Base-by-base conservation (phyloP, 2,329 filamentous ascomycete genomes). In the Neopestalotiopsis rosae region DNA sequence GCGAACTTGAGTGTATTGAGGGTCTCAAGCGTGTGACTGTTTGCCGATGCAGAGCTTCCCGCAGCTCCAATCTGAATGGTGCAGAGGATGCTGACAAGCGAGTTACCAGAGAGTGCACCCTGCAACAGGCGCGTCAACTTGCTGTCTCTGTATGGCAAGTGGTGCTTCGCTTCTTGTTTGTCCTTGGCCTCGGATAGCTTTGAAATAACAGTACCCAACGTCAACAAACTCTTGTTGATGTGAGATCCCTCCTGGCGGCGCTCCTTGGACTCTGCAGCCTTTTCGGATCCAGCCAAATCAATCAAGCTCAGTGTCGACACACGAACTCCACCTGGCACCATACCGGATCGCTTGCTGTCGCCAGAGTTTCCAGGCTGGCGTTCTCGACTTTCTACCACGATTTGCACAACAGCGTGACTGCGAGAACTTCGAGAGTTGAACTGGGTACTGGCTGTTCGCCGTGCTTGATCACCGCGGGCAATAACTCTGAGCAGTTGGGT, bases 401-500 rank as follows among this genome's bases (percentile, higher is more conserved):
- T 99, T 80, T 99, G 96, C 49, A 99, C 96, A 24, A 99, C 96
- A 0, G 96, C 96, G 77, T 99, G 96, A 88, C 94, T 98, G 82
- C 96, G 94, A 63, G 96, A 99, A 84, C 95, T 98, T 74, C 95
- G 91, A 24, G 95, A 89, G 78, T 99, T 99, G 87, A 97, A 99
- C 76, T 99, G 96, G 0, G 96, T 99, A 79, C 95, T 97, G 69
- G 94, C 94, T 1, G 94, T 97, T 75, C 95, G 88, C 76, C 96
- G 89, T 30, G 95, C 94, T 78, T 97, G 91, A 78, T 99, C 96
- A 76, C 96, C 96, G 68, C 95, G 89, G 49, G 96, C 95, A 79
- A 99, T 99, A 32, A 99, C 96, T 74, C 96, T 90, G 58, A 99
- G 84, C 34, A 99, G 87, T 79, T 99, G 96, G 0, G 96, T 98